These are phyloP conservation scores for Suillus spraguei DNA, from an alignment of 768 basidiomycete species.

Conservation along the genomic window DNA sequence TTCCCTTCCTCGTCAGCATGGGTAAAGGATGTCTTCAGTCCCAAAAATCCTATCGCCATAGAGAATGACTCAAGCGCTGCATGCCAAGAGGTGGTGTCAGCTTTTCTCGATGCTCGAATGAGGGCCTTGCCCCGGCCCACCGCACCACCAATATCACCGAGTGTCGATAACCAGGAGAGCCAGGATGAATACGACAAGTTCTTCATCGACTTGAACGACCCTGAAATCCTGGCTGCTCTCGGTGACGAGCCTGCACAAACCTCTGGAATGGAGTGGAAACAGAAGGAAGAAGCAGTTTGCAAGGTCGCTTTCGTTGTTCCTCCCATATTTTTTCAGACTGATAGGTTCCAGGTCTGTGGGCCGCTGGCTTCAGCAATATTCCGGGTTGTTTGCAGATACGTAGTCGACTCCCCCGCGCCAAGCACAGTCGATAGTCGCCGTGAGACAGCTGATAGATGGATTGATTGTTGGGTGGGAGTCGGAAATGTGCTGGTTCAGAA, in stretches of 20 bases:
- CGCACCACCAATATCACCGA: constrained; percentile 30
- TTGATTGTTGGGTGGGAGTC: constrained; percentile 77
- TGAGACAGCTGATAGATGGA: constrained; percentile 53
- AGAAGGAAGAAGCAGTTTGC: constrained; percentile 51
- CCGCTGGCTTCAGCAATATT: constrained; percentile 56
- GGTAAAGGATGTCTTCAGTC: constrained; percentile 52
- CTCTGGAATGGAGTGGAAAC: constrained; percentile 32
- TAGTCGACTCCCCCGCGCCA: constrained; percentile 35
- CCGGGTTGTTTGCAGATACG: constrained; percentile 51
- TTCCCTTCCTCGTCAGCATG: constrained; percentile 47
- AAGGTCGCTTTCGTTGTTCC: constrained; percentile 40
- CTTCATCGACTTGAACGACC: constrained; percentile 64
- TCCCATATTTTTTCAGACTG: neutral
- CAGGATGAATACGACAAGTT: constrained; percentile 74
- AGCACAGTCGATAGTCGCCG: constrained; percentile 23
- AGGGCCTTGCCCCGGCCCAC: constrained; percentile 47
- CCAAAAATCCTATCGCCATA: constrained; percentile 44
- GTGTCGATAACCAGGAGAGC: constrained; percentile 61
- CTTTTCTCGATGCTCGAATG: constrained; percentile 61
- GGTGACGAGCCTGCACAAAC: constrained; percentile 35
- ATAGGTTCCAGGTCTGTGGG: neutral
- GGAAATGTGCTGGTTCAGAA: constrained; percentile 62
- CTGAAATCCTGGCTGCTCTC: constrained; percentile 56
- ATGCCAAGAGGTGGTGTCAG: constrained; percentile 59
- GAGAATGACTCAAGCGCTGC: constrained; percentile 49